Evolutionary conservation across 768 basidiomycete genomes (phyloP).

Genomic region (Pleurotus citrinopileatus): DNA sequence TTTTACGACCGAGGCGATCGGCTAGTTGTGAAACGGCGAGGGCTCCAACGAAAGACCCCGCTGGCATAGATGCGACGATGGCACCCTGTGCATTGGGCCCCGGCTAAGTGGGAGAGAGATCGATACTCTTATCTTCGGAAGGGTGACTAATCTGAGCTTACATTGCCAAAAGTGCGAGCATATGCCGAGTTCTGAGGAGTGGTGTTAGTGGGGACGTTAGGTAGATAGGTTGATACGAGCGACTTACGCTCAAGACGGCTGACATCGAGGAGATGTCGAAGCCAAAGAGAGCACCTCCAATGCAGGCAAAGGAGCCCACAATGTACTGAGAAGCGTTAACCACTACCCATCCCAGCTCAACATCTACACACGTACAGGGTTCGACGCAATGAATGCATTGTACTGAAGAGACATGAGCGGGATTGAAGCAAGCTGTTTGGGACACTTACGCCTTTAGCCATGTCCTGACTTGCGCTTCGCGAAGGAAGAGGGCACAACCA

Average conservation of each 20-base stretch:
- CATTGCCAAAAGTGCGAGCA: conserved; percentile 30
- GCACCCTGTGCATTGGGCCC: conserved; percentile 58
- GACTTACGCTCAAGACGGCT: conserved; percentile 57
- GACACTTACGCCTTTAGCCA: conserved; percentile 7
- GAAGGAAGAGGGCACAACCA: not conserved
- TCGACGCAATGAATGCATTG: conserved; percentile 51
- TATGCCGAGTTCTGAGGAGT: conserved; percentile 35
- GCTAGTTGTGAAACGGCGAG: conserved; percentile 61
- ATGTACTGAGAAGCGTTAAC: conserved; percentile 47
- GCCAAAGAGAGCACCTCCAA: conserved; percentile 77
- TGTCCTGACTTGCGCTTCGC: not conserved
- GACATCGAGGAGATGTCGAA: conserved; percentile 85
- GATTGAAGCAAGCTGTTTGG: not conserved
- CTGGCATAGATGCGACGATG: conserved; percentile 79
- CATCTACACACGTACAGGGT: conserved; percentile 41
- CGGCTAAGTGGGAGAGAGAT: conserved; percentile 27
- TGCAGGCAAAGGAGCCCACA: conserved; percentile 79
- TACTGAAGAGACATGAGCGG: conserved; percentile 32
- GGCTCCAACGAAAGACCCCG: conserved; percentile 67
- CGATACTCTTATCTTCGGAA: not conserved
- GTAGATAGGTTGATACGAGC: not conserved
- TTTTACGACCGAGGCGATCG: conserved; percentile 64
- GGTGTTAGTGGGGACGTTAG: not conserved
- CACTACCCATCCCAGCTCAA: not conserved
- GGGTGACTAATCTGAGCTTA: conserved; percentile 17